Evolutionary conservation across 768 basidiomycete species (phyloP).

Genomic region (Xerocomellus intermedius): DNA sequence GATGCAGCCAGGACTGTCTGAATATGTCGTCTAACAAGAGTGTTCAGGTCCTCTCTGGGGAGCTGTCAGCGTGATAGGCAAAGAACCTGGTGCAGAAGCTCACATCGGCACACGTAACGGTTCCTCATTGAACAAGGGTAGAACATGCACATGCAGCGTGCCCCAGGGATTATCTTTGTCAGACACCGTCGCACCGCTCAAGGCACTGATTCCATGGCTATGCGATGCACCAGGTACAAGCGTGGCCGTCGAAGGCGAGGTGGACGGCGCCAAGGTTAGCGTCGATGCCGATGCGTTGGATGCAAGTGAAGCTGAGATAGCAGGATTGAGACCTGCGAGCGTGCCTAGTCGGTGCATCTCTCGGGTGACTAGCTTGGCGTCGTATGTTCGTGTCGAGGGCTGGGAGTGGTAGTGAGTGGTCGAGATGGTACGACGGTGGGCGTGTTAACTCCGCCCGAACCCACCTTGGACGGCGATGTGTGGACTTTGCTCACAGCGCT

Average conservation of each 20-base stretch:
- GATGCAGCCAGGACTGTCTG: slow-evolving; percentile 67
- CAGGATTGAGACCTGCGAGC: slow-evolving; percentile 52
- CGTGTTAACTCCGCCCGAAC: slow-evolving; percentile 23
- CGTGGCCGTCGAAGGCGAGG: slow-evolving; percentile 36
- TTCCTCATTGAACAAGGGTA: slow-evolving; percentile 91
- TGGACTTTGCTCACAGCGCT: slow-evolving; percentile 26
- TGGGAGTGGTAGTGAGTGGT: slow-evolving; percentile 28
- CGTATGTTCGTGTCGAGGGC: slow-evolving; percentile 71
- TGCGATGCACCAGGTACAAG: slow-evolving; percentile 37
- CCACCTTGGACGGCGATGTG: slow-evolving; percentile 37
- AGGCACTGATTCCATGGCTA: slow-evolving; percentile 20
- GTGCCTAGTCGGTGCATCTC: slow-evolving; percentile 85
- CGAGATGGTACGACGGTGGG: slow-evolving; percentile 1
- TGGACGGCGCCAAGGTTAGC: slow-evolving; percentile 41
- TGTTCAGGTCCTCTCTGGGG: slow-evolving; percentile 81
- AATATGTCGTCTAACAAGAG: slow-evolving; percentile 77
- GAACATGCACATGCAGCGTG: slow-evolving; percentile 77
- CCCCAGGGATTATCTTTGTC: slow-evolving; percentile 75
- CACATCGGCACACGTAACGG: slow-evolving; percentile 82
- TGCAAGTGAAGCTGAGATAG: slow-evolving; percentile 36
- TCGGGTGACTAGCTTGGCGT: slow-evolving; percentile 74
- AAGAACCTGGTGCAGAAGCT: slow-evolving; percentile 24
- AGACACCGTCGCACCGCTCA: slow-evolving; percentile 30
- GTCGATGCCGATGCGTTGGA: slow-evolving; percentile 48
- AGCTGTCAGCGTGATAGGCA: slow-evolving; percentile 8